Conservation (phyloP, 2,329 filamentous ascomycete species). For the Cladosporium sphaerospermum region DNA sequence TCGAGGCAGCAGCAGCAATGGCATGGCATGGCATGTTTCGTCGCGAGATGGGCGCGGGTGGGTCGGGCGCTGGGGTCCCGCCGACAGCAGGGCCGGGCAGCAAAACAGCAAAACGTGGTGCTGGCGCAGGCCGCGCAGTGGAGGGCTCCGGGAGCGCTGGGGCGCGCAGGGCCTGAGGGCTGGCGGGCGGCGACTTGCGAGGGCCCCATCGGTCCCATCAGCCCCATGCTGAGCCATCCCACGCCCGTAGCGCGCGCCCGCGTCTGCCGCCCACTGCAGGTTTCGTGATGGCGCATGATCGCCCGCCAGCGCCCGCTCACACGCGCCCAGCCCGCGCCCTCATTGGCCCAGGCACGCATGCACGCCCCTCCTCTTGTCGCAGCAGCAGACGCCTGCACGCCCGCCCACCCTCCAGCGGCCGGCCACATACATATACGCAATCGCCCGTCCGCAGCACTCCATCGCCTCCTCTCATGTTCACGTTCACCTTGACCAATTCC, state of each 20-base stretch:
- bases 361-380: conserved; percentile 9
- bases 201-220: no score
- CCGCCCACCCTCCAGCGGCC: not conserved
- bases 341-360: conserved; percentile 4
- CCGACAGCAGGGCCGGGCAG: conserved; percentile 7
- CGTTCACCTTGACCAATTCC: not conserved
- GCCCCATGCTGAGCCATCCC: conserved; percentile 3
- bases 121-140: not conserved
- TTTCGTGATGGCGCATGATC: conserved; percentile 10
- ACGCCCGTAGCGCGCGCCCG: not conserved
- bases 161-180: not conserved
- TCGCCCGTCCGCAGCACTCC: conserved; percentile 1
- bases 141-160: conserved; percentile 6
- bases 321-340: not conserved
- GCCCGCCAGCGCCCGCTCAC: conserved; percentile 4
- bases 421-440: conserved; percentile 6
- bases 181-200: not conserved
- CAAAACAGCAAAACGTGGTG: conserved; percentile 2
- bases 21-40: not conserved
- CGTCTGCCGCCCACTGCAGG: conserved; percentile 3
- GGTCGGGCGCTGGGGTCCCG: conserved; percentile 3
- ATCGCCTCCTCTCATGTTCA: not conserved
- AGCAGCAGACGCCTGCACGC: conserved; percentile 6
- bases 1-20: not conserved
- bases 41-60: not conserved